Conservation (phyloP, 2,329 filamentous ascomycete species). For the Scleromitrula shiraiana region DNA sequence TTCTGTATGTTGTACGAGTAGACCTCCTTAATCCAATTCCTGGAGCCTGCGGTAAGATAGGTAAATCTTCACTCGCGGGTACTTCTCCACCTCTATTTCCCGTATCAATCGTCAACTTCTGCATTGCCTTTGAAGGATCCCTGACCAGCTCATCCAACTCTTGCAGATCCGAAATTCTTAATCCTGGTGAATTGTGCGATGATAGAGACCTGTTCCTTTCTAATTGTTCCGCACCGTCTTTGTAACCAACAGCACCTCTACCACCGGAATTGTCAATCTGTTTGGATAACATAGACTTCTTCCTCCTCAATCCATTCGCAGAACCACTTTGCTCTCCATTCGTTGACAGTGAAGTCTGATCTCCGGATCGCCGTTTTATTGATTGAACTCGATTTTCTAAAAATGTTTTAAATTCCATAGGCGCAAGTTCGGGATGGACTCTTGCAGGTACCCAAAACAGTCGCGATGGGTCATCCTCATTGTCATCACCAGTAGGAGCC, state of each 20-base stretch:
- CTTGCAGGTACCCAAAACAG: conserved; percentile 94
- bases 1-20: conserved; percentile 84
- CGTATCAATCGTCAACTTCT: conserved; percentile 48
- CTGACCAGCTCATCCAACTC: conserved; percentile 75
- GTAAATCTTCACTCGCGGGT: conserved; percentile 58
- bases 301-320: conserved; percentile 60
- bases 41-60: conserved; percentile 71
- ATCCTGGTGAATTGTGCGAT: conserved; percentile 41
- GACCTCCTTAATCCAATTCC: conserved; percentile 80
- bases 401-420: conserved; percentile 94
- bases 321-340: conserved; percentile 46
- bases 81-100: conserved; percentile 28
- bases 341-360: conserved; percentile 55
- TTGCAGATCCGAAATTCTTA: conserved; percentile 52
- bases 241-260: conserved; percentile 54
- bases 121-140: conserved; percentile 64
- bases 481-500: conserved; percentile 63
- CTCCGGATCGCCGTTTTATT: conserved; percentile 76
- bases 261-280: conserved; percentile 72
- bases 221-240: conserved; percentile 75
- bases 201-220: conserved; percentile 63
- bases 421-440: conserved; percentile 88
- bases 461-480: conserved; percentile 81
- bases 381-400: conserved; percentile 87
- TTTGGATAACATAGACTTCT: conserved; percentile 91